These are phyloP conservation scores for Verbena officinalis DNA, from an alignment of 257 asterid genomes.

Conservation along the genomic window DNA sequence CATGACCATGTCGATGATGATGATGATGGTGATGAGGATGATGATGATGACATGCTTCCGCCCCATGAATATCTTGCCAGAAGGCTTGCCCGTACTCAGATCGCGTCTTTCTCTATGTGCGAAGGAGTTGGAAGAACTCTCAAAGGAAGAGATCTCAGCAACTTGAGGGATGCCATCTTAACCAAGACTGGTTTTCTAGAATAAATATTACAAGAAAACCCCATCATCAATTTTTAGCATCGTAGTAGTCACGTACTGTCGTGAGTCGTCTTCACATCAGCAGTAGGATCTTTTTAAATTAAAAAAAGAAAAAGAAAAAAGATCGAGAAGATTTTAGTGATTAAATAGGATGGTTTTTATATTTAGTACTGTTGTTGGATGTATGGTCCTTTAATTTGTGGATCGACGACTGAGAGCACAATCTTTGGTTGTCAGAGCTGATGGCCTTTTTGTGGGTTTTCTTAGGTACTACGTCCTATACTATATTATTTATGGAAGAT, in stretches of 20 bases:
- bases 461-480: constrained; percentile 3
- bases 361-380: neutral
- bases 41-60: constrained; percentile 43
- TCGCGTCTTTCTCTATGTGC: constrained; percentile 67
- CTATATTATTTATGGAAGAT: neutral
- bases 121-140: constrained; percentile 79
- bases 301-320: too few species aligned
- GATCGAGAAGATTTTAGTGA: too few species aligned
- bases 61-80: constrained; percentile 63
- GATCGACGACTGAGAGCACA: constrained; percentile 19
- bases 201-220: constrained; percentile 9
- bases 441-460: constrained; percentile 20
- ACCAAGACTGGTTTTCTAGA: constrained; percentile 72
- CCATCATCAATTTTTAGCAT: too few species aligned
- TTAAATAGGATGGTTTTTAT: neutral
- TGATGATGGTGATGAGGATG: constrained; percentile 17
- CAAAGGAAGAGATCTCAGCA: constrained; percentile 72
- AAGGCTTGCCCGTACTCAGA: constrained; percentile 42
- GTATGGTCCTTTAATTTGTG: neutral
- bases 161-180: constrained; percentile 58
- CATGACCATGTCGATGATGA: neutral
- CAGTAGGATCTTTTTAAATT: neutral
- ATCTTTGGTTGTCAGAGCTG: constrained; percentile 28
- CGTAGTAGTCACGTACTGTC: too few species aligned
- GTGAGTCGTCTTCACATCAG: neutral